These are phyloP conservation scores for Ascoidea asiatica DNA, from an alignment of 805 yeast genomes.

Conservation along the genomic window DNA sequence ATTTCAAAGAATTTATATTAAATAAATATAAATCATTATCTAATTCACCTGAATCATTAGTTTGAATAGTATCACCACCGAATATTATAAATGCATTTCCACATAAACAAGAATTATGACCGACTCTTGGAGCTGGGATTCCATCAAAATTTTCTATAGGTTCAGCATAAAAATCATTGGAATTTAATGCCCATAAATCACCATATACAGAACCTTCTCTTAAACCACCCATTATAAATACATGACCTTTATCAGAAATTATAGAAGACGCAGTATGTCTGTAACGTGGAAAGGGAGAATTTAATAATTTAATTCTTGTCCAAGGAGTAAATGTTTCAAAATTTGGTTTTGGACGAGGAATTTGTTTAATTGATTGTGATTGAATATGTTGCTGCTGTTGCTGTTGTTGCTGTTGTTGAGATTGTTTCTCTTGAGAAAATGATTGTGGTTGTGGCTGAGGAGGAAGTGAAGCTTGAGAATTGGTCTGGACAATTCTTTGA, in stretches of 20 bases:
- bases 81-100: slow-evolving; percentile 92
- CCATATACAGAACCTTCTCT: slow-evolving; percentile 88
- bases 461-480: not conserved
- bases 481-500: not conserved
- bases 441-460: slow-evolving; percentile 3
- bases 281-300: slow-evolving; percentile 89
- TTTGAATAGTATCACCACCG: slow-evolving; percentile 89
- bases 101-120: slow-evolving; percentile 82
- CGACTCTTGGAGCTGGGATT: slow-evolving; percentile 91
- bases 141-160: slow-evolving; percentile 62
- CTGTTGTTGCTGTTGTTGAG: slow-evolving; percentile 9
- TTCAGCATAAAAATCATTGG: slow-evolving; percentile 26
- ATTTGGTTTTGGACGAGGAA: slow-evolving; percentile 5
- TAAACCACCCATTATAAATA: slow-evolving; percentile 89
- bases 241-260: slow-evolving; percentile 67
- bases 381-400: slow-evolving; percentile 7
- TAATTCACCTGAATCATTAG: slow-evolving; percentile 60
- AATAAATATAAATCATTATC: slow-evolving; percentile 86
- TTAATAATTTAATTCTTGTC: slow-evolving; percentile 46
- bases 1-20: slow-evolving; percentile 60
- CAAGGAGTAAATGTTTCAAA: slow-evolving; percentile 37
- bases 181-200: slow-evolving; percentile 65
- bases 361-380: slow-evolving; percentile 15
- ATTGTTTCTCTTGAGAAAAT: slow-evolving; percentile 6
- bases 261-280: slow-evolving; percentile 78